A percentile compares a stretch with the other conserved stretches of the same genome.
phyloP scores from a whole-genome alignment of 176 grass and related monocot genomes.

The Cocos nucifera region DNA sequence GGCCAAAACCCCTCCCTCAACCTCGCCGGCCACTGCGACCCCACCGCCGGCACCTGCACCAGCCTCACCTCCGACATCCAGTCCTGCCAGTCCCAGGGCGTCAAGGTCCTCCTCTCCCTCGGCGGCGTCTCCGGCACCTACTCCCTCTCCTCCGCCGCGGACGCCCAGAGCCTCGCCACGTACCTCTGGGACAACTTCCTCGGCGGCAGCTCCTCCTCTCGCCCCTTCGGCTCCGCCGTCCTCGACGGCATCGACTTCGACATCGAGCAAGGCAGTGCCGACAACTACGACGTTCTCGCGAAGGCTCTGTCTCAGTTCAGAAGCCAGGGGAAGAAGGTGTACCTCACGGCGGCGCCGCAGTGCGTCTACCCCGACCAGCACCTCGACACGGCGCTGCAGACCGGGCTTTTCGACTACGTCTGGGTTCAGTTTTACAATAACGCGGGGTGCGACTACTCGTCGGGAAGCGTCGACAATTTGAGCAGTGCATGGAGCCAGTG shows the following conservation, averaged over 20 bases:
- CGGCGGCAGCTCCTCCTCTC: slow-evolving; percentile 20
- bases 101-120: slow-evolving; percentile 69
- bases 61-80: slow-evolving; percentile 32
- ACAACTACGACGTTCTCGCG: slow-evolving; percentile 41
- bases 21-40: slow-evolving; percentile 48
- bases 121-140: slow-evolving; percentile 33
- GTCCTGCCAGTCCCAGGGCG: slow-evolving; percentile 27
- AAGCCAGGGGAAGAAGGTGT: slow-evolving; percentile 8
- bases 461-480: slow-evolving; percentile 24
- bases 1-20: slow-evolving; percentile 38
- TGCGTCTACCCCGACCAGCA: slow-evolving; percentile 43
- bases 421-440: slow-evolving; percentile 97
- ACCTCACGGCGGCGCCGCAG: slow-evolving; percentile 41
- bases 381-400: slow-evolving; percentile 29
- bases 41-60: slow-evolving; percentile 24
- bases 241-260: slow-evolving; percentile 77
- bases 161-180: slow-evolving; percentile 42
- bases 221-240: slow-evolving; percentile 47
- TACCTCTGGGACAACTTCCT: slow-evolving; percentile 76
- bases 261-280: slow-evolving; percentile 27
- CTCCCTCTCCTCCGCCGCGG: slow-evolving; percentile 30
- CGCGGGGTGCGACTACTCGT: slow-evolving; percentile 42
- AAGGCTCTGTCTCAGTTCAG: slow-evolving; percentile 20
- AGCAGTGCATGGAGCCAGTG: slow-evolving; percentile 37
- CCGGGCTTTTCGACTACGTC: slow-evolving; percentile 68